Base-by-base conservation (phyloP, 2,329 filamentous ascomycete genomes). In the Pyrenochaeta sp. region DNA sequence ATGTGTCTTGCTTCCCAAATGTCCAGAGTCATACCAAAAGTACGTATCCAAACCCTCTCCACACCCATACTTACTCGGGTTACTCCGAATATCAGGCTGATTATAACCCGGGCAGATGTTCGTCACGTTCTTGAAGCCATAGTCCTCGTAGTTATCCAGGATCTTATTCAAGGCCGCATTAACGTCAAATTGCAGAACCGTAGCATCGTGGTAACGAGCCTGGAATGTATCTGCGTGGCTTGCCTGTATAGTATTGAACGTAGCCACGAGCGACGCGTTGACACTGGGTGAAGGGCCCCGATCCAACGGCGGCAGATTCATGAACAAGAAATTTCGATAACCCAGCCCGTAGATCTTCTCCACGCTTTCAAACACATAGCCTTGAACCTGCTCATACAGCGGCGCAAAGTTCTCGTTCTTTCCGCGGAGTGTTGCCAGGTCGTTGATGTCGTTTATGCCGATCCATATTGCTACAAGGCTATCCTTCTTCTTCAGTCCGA, bases 381-480 rank as follows among this genome's bases (percentile, higher is more conserved):
- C 50, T 36, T 82, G 77, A 5, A 85, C 69, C 10, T 71, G 66
- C 3, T 78, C 69, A 65, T 85, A 85, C 61, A 83, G 80, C 0
- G 65, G 71, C 2, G 77, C 74, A 59, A 84, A 85, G 10, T 77
- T 73, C 12, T 81, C 76, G 32, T 73, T 76, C 47, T 79, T 80
- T 5, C 62, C 60, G 4, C 59, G 40, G n/a, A 64, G 55, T 40
- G 80, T 78, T 13, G 72, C 76, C 6, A 80, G 80, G 65, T 87
- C 84, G 60, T 77, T 79, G 59, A 87, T 84, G 55, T 87, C 85
- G 66, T 87, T 87, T 57, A 86, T 77, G 7, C 83, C 85, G 45
- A 86, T 87, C 81, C 82, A 87, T 37, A 85, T 68, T 2, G 81
- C 80, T 0, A 85, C 78, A 1, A 86, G 73, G 1, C 81, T 77